phyloP scores from a whole-genome alignment of 805 yeast genomes.

The Metschnikowia gruessii region DNA sequence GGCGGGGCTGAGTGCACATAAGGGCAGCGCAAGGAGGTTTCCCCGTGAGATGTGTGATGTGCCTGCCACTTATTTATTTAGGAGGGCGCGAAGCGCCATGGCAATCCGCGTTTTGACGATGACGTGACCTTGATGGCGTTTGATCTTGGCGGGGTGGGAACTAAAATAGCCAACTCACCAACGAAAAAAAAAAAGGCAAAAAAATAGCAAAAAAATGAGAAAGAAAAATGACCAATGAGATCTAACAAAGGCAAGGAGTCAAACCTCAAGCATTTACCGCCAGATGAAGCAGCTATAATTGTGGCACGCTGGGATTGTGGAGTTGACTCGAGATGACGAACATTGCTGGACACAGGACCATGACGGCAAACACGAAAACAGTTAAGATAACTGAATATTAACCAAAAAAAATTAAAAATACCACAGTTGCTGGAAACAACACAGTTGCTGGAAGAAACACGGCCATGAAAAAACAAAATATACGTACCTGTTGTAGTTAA shows the following conservation, averaged over 20 bases:
- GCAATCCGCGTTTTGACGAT: background rate
- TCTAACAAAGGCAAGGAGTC: too few relatives aligned
- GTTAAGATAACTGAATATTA: background rate
- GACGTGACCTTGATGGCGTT: background rate
- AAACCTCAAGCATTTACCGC: too few relatives aligned
- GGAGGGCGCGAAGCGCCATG: background rate
- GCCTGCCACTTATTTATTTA: background rate
- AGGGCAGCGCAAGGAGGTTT: background rate
- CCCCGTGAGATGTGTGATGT: background rate
- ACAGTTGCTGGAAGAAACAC: background rate
- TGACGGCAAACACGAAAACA: background rate
- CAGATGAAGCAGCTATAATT: too few relatives aligned
- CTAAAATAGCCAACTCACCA: background rate
- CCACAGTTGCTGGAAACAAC: background rate
- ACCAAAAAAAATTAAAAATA: too few relatives aligned
- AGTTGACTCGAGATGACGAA: background rate
- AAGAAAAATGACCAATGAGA: background rate
- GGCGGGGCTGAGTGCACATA: background rate
- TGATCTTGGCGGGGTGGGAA: background rate
- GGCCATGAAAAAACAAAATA: conserved; percentile 3
- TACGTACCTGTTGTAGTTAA: conserved; percentile 34
- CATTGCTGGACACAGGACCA: background rate
- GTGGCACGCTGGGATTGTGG: too few relatives aligned
- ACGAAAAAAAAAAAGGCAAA: background rate
- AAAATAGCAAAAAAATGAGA: background rate